Evolutionary conservation across 2,329 filamentous ascomycete genomes (phyloP).

Genomic region (Aspergillus sp.): DNA sequence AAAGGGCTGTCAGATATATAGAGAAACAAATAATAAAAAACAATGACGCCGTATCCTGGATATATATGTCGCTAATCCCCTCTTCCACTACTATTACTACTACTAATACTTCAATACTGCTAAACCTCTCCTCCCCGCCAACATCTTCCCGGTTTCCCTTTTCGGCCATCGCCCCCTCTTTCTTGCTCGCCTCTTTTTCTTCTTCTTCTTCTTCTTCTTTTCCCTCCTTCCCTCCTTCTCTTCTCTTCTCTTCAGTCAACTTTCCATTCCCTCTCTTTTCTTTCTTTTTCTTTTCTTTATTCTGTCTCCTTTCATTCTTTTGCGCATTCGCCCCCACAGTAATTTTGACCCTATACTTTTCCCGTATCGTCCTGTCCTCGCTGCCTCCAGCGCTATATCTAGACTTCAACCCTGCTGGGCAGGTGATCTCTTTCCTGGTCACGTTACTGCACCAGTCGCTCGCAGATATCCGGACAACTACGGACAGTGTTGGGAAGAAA

Average conservation of each 20-base stretch:
- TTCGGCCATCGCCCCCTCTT: conserved; percentile 12
- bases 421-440: background rate
- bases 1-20: background rate
- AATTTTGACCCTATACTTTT: conserved; percentile 16
- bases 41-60: background rate
- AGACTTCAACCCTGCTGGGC: background rate
- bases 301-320: conserved; percentile 17
- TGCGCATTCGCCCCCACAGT: conserved; percentile 30
- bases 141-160: conserved; percentile 10
- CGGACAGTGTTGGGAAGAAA: conserved; percentile 7
- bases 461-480: conserved; percentile 1
- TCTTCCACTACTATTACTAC: no score
- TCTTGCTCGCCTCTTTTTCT: conserved; percentile 12
- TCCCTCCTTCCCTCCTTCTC: conserved; percentile 11
- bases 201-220: conserved; percentile 2
- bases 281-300: conserved; percentile 11
- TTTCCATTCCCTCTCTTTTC: conserved; percentile 8
- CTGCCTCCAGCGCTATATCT: background rate
- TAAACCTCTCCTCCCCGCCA: background rate
- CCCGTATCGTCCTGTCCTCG: conserved; percentile 3
- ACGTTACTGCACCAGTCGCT: background rate
- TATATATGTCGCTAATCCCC: background rate
- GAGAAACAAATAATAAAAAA: background rate
- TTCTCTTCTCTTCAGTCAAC: conserved; percentile 7
- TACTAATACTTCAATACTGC: no score